A percentile compares a stretch with the other conserved stretches of the same genome.
Evolutionary conservation across 352 stramenopile species (phyloP).

Genomic region (Phytophthora sp.): DNA sequence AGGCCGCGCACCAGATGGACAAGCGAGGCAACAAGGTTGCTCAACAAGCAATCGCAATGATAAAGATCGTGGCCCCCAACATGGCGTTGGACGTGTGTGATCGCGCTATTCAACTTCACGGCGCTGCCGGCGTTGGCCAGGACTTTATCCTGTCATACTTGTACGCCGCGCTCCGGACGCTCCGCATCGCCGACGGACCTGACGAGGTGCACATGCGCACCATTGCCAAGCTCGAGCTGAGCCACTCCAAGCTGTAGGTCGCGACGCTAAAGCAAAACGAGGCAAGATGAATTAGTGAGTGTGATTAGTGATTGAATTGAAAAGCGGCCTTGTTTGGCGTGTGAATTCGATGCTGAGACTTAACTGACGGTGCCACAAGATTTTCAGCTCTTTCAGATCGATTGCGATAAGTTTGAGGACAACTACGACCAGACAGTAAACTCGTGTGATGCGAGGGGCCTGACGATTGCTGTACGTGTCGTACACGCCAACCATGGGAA

Average conservation of each 20-base stretch:
- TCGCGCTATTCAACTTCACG: conserved; percentile 89
- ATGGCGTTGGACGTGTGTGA: conserved; percentile 91
- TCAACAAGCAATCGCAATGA: conserved; percentile 94
- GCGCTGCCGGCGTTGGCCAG: conserved; percentile 86
- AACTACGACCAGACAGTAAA: too few species aligned
- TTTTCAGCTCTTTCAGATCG: too few species aligned
- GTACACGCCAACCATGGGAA: too few species aligned
- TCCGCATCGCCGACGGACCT: conserved; percentile 96
- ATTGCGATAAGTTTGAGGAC: too few species aligned
- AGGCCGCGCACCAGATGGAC: conserved; percentile 91
- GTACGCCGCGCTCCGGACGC: conserved; percentile 90
- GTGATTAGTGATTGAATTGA: too few species aligned
- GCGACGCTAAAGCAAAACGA: too few species aligned
- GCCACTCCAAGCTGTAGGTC: conserved; percentile 54
- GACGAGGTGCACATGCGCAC: conserved; percentile 97
- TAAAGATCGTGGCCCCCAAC: conserved; percentile 96
- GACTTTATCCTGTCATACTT: conserved; percentile 94
- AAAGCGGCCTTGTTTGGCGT: too few species aligned
- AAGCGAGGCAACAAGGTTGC: conserved; percentile 87
- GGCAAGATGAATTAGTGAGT: too few species aligned
- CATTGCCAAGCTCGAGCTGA: conserved; percentile 93
- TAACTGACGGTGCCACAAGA: too few species aligned
- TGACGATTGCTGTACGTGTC: too few species aligned
- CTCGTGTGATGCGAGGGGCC: too few species aligned
- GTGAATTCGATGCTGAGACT: too few species aligned